Conservation (phyloP, 495 filamentous ascomycete species). For the Lindgomyces ingoldianus region DNA sequence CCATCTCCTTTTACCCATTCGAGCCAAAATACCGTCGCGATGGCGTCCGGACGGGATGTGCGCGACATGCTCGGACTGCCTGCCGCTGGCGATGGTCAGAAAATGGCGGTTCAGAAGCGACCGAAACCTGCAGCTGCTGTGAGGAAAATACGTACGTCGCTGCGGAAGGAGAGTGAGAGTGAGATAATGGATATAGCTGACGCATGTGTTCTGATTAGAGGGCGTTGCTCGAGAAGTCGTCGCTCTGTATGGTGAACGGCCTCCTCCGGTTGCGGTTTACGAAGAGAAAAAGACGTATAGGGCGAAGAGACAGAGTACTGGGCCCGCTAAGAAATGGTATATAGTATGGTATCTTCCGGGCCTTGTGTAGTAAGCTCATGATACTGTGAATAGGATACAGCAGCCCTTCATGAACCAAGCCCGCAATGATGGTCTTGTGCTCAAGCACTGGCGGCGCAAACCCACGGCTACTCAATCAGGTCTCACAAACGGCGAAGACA, state of each 20-base stretch:
- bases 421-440: slow-evolving; percentile 57
- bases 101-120: slow-evolving; percentile 26
- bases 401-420: slow-evolving; percentile 61
- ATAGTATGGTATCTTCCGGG: neutral
- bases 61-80: slow-evolving; percentile 41
- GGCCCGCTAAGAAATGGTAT: slow-evolving; percentile 24
- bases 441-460: slow-evolving; percentile 66
- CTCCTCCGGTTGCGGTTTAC: slow-evolving; percentile 67
- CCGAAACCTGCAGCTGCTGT: slow-evolving; percentile 27
- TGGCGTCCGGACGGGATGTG: slow-evolving; percentile 42
- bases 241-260: slow-evolving; percentile 66
- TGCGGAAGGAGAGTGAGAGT: slow-evolving; percentile 27
- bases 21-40: slow-evolving; percentile 16
- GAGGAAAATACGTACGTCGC: slow-evolving; percentile 38
- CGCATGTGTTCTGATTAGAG: slow-evolving; percentile 54
- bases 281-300: slow-evolving; percentile 63
- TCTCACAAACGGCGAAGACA: slow-evolving; percentile 48
- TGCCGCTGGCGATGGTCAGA: slow-evolving; percentile 13
- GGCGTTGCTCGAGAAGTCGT: slow-evolving; percentile 68
- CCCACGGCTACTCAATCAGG: slow-evolving; percentile 37
- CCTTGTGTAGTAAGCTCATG: slow-evolving; percentile 37
- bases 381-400: slow-evolving; percentile 46
- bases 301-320: slow-evolving; percentile 43
- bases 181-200: neutral
- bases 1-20: neutral